These are phyloP conservation scores for Priceomyces melissophilus DNA, from an alignment of 805 yeast genomes.

Conservation along the genomic window DNA sequence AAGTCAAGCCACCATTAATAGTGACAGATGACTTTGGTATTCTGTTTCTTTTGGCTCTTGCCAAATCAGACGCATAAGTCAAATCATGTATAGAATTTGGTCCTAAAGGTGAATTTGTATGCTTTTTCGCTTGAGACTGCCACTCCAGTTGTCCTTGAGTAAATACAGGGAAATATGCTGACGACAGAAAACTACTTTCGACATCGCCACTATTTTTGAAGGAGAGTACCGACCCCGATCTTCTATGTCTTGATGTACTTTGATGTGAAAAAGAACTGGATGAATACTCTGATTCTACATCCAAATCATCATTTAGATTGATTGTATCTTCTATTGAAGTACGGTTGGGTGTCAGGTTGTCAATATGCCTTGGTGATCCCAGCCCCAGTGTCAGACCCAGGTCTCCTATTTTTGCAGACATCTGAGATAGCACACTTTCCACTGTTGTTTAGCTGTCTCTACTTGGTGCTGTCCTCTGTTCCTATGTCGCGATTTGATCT, in stretches of 20 bases:
- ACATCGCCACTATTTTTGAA: conserved; percentile 29
- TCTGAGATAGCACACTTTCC: too few species aligned
- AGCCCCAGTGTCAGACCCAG: not conserved
- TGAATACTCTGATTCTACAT: conserved; percentile 21
- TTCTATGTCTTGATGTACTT: conserved; percentile 4
- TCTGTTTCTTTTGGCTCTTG: conserved; percentile 33
- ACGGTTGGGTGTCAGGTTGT: conserved; percentile 7
- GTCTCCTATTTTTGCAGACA: too few species aligned
- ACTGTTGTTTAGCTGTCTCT: too few species aligned
- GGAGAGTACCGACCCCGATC: conserved; percentile 16
- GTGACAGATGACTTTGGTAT: conserved; percentile 31
- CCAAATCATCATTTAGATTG: conserved; percentile 34
- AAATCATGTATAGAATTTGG: conserved; percentile 77
- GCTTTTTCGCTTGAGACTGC: conserved; percentile 13
- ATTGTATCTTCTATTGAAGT: conserved; percentile 20
- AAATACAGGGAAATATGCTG: conserved; percentile 20
- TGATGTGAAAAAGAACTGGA: conserved; percentile 15
- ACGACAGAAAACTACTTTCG: conserved; percentile 28
- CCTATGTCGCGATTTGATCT: too few species aligned
- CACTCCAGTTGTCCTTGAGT: conserved; percentile 10
- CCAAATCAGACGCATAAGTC: conserved; percentile 57
- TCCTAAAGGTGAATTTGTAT: conserved; percentile 53
- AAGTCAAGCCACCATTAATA: conserved; percentile 42
- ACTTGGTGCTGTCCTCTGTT: too few species aligned
- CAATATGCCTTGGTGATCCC: not conserved